Percentiles rank a stretch among this genome's conserved stretches.
Evolutionary conservation across 2,329 filamentous ascomycete species (phyloP).

Genomic region (Botryotinia convoluta): DNA sequence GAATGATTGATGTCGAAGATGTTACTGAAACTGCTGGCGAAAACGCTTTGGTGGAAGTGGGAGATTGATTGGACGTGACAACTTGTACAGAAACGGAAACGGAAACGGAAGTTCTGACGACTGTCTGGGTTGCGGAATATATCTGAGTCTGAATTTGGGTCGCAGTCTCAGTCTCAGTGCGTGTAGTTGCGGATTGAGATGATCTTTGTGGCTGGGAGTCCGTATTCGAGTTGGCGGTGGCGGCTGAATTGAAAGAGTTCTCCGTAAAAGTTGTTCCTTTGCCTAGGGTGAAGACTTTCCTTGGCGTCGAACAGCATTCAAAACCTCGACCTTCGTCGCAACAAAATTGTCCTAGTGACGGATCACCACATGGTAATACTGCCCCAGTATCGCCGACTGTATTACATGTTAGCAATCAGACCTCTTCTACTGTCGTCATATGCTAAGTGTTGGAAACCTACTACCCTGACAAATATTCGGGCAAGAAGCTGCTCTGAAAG

Average conservation of each 20-base stretch:
- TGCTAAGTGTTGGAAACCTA: slow-evolving; percentile 11
- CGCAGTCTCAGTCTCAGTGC: background rate
- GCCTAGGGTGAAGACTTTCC: slow-evolving; percentile 23
- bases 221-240: too few relatives aligned
- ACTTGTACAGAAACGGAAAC: slow-evolving; percentile 1
- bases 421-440: background rate
- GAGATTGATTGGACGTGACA: background rate
- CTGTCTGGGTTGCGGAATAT: background rate
- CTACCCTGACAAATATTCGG: slow-evolving; percentile 26
- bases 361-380: slow-evolving; percentile 23
- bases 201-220: background rate
- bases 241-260: background rate
- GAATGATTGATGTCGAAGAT: background rate
- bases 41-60: background rate
- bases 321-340: slow-evolving; percentile 26
- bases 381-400: slow-evolving; percentile 20
- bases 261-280: background rate
- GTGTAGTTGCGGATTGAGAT: background rate
- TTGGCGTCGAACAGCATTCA: slow-evolving; percentile 20
- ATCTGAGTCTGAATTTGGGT: background rate
- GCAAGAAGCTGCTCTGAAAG: slow-evolving; percentile 21
- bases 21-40: background rate
- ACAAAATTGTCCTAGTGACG: slow-evolving; percentile 23
- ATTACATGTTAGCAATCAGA: background rate
- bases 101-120: background rate